Base-by-base conservation (phyloP, 305 asterid genomes). In the Coffea humblotiana region DNA sequence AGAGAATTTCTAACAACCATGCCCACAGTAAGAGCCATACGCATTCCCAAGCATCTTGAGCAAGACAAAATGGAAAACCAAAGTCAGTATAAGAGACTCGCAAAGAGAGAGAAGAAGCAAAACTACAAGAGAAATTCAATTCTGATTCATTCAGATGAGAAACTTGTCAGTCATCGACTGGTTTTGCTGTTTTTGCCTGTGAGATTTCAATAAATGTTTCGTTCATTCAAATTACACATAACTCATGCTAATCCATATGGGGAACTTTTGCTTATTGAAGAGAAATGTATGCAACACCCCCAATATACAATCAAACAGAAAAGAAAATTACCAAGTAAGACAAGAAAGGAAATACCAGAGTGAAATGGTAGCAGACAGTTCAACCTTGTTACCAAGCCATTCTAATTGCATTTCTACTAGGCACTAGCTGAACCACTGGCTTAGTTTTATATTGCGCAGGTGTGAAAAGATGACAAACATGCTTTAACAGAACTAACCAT, bases 401-500 rank as follows among this genome's bases (percentile, higher is more conserved):
- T n/a, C 15, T n/a, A 54, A 74, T 32, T 32, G 15, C 35, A 27
- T 32, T 18, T 35, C 35, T 35, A 74, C 51, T 19, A 56, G 76
- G 73, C 16, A 37, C 25, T 47, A 18, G 27, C 43, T 48, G 47
- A 29, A 56, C 2, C 61, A 14, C 43, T 68, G 27, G 74, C 74
- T 72, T 63, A 32, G 51, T 72, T 51, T 29, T 10, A 32, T 37
- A 45, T 16, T 6, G 15, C 40, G 32, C 43, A 54, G 32, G 58
- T 25, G 74, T 19, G 48, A 72, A 43, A 23, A 72, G 0, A 58
- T n/a, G 52, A 68, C 51, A 65, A 3, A 58, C 29, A n/a, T 32
- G 73, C 3, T 21, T 65, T 45, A 70, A 43, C 47, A 81, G 72
- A 72, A 75, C 87, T 47, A 48, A 91, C 98, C 97, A 94, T 83